Evolutionary conservation across 805 yeast species (phyloP).

Genomic region (Suhomyces sp.): DNA sequence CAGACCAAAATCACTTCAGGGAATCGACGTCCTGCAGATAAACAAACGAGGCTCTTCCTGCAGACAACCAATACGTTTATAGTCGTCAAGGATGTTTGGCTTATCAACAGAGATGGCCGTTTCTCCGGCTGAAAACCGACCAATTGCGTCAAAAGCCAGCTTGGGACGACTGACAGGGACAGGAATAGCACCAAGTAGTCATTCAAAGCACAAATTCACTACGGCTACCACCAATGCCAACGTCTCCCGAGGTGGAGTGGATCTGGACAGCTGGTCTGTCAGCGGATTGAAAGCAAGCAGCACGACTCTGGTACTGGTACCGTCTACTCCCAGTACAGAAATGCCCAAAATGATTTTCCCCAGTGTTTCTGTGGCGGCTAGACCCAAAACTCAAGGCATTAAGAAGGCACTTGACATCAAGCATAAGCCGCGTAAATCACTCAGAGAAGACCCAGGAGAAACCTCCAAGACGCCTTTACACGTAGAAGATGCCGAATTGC

Average conservation of each 20-base stretch:
- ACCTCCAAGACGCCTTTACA: background rate
- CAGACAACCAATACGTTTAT: background rate
- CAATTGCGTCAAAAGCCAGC: background rate
- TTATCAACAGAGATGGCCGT: background rate
- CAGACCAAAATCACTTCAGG: too few species aligned
- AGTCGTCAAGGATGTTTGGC: background rate
- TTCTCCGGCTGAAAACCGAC: background rate
- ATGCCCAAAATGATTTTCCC: background rate
- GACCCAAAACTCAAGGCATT: background rate
- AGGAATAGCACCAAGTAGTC: background rate
- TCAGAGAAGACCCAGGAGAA: background rate
- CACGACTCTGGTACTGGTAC: background rate
- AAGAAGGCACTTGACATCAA: background rate
- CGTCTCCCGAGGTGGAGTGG: background rate
- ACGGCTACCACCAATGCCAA: slow-evolving; percentile 5
- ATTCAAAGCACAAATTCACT: slow-evolving; percentile 1
- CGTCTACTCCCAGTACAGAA: background rate
- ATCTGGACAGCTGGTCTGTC: background rate
- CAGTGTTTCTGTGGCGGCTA: background rate
- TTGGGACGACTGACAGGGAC: background rate
- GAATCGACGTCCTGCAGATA: background rate
- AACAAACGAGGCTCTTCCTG: background rate
- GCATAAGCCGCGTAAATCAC: background rate
- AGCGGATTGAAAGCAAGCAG: background rate
- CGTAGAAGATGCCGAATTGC: background rate